Evolutionary conservation across 1,284 basidiomycete species (phyloP).

Genomic region (Tilletia caries): DNA sequence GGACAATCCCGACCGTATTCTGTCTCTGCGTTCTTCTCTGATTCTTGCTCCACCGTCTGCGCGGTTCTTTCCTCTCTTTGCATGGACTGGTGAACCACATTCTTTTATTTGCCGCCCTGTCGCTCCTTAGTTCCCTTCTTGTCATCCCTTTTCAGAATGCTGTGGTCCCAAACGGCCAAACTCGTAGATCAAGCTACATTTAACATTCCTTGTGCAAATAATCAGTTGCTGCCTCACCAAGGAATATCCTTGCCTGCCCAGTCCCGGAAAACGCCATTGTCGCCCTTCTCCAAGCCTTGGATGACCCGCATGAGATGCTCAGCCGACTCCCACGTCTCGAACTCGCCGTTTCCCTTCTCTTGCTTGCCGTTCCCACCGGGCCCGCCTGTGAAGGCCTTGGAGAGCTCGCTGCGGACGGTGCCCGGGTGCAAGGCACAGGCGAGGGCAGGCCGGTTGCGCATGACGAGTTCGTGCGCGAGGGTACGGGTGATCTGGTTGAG

Average conservation of each 20-base stretch:
- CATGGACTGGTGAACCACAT: too few species aligned
- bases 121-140: too few species aligned
- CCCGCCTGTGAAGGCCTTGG: slow-evolving; percentile 54
- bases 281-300: slow-evolving; percentile 54
- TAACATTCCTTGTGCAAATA: too few species aligned
- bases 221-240: slow-evolving; percentile 42
- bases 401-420: slow-evolving; percentile 60
- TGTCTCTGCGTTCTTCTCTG: too few species aligned
- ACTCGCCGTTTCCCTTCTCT: slow-evolving; percentile 56
- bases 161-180: too few species aligned
- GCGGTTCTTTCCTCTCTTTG: too few species aligned
- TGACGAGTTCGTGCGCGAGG: slow-evolving; percentile 65
- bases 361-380: slow-evolving; percentile 36
- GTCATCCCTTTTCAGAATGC: too few species aligned
- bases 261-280: slow-evolving; percentile 68
- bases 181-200: too few species aligned
- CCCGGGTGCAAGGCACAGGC: slow-evolving; percentile 55
- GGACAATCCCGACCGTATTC: too few species aligned
- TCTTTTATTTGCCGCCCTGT: too few species aligned
- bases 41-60: too few species aligned
- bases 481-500: slow-evolving; percentile 70
- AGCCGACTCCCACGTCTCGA: slow-evolving; percentile 65
- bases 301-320: slow-evolving; percentile 64
- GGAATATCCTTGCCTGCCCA: slow-evolving; percentile 64
- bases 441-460: slow-evolving; percentile 61